A percentile compares a stretch with the other conserved stretches of the same genome.
Evolutionary conservation across 2,329 filamentous ascomycete genomes (phyloP).

Genomic region (Fusarium xylarioides): DNA sequence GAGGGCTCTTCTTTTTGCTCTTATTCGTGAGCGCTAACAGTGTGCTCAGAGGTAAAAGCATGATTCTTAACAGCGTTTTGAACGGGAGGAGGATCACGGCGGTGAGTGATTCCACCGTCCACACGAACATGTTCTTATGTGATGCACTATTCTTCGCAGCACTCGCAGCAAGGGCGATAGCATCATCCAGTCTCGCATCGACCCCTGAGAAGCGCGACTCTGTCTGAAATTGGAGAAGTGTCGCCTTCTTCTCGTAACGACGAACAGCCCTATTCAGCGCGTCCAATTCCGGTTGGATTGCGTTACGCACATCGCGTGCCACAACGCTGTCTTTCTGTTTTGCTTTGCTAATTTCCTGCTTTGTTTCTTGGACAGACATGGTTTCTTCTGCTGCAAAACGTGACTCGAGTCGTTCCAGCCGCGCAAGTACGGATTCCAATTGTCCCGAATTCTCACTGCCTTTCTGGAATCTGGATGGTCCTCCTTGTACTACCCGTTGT

Average conservation of each 20-base stretch:
- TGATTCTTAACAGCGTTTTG: conserved; percentile 49
- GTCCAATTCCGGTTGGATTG: conserved; percentile 83
- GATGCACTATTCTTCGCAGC: conserved; percentile 65
- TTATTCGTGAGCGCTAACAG: conserved; percentile 49
- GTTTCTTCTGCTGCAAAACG: conserved; percentile 49
- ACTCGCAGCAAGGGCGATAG: conserved; percentile 81
- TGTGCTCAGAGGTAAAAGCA: conserved; percentile 56
- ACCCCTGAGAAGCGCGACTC: conserved; percentile 78
- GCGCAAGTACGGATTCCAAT: conserved; percentile 67
- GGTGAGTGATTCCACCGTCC: conserved; percentile 50
- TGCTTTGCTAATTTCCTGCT: conserved; percentile 45
- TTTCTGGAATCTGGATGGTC: conserved; percentile 51
- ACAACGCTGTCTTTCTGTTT: conserved; percentile 57
- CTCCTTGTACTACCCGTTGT: conserved; percentile 73
- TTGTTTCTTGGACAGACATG: conserved; percentile 40
- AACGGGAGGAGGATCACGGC: conserved; percentile 54
- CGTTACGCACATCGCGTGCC: conserved; percentile 68
- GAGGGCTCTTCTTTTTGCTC: conserved; percentile 42
- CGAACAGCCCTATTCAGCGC: conserved; percentile 88
- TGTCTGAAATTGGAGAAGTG: conserved; percentile 76
- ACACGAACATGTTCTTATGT: conserved; percentile 49
- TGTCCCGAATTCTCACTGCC: conserved; percentile 50
- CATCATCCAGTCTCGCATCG: conserved; percentile 77
- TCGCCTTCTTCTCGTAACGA: conserved; percentile 89
- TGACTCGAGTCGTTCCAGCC: conserved; percentile 76